These are phyloP conservation scores for Bocquillonia castaneifolia DNA, from an alignment of 441 rosid species.

Conservation along the genomic window DNA sequence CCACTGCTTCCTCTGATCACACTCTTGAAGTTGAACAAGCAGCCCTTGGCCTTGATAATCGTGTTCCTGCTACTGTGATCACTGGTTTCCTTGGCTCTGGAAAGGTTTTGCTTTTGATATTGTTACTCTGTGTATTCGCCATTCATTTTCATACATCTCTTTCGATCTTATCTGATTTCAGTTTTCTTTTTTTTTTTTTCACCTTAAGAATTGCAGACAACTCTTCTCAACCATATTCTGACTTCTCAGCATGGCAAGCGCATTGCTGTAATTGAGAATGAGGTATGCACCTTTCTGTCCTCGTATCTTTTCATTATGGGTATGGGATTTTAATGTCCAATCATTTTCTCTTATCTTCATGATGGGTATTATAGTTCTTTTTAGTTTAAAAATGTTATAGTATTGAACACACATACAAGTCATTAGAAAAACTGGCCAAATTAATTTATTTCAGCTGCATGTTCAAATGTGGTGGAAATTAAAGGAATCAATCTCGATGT, in stretches of 20 bases:
- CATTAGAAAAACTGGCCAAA: background rate
- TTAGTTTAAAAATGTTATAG: background rate
- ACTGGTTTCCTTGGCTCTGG: slow-evolving; percentile 82
- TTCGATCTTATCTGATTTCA: background rate
- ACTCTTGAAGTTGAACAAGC: slow-evolving; percentile 14
- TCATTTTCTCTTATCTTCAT: too few relatives aligned
- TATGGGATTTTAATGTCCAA: too few relatives aligned
- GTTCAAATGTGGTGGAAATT: too few relatives aligned
- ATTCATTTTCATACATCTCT: background rate
- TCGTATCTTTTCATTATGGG: too few relatives aligned
- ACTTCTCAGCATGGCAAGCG: slow-evolving; percentile 66
- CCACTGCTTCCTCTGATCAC: slow-evolving; percentile 18
- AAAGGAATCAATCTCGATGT: too few relatives aligned
- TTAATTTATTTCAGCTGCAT: too few relatives aligned
- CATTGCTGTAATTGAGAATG: slow-evolving; percentile 75
- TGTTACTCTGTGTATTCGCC: background rate
- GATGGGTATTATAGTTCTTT: background rate
- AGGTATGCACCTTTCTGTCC: slow-evolving; percentile 35
- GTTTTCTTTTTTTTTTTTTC: background rate
- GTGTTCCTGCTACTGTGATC: slow-evolving; percentile 60
- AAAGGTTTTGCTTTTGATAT: slow-evolving; percentile 32
- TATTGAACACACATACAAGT: too few relatives aligned
- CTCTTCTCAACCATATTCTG: slow-evolving; percentile 66
- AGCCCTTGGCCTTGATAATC: slow-evolving; percentile 28
- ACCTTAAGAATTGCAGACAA: slow-evolving; percentile 38